Evolutionary conservation across 805 yeast genomes (phyloP).

Genomic region (Debaryomyces maramus): DNA sequence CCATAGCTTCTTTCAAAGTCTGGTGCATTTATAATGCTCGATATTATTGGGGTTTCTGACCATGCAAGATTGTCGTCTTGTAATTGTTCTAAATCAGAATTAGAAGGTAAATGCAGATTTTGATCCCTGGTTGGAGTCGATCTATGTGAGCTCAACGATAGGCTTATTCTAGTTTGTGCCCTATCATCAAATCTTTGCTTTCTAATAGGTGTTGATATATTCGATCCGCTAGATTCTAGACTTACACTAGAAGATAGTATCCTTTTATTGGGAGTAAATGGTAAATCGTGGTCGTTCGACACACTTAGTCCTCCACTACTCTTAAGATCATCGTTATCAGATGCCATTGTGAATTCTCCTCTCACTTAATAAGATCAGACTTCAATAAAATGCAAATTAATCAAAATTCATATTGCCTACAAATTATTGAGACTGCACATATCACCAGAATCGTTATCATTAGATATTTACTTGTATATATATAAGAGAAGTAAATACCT

Average conservation of each 20-base stretch:
- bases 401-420: too few relatives aligned
- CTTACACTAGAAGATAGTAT: constrained; percentile 3
- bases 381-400: too few relatives aligned
- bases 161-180: constrained; percentile 30
- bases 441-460: too few relatives aligned
- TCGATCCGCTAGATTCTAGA: constrained; percentile 4
- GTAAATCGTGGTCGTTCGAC: too few relatives aligned
- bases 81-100: not conserved
- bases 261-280: not conserved
- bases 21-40: constrained; percentile 19
- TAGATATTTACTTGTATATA: too few relatives aligned
- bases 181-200: constrained; percentile 39
- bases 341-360: too few relatives aligned
- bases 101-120: not conserved
- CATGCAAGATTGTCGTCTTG: constrained; percentile 20
- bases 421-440: too few relatives aligned
- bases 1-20: constrained; percentile 27
- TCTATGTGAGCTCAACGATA: constrained; percentile 16
- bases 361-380: too few relatives aligned
- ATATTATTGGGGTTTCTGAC: constrained; percentile 23
- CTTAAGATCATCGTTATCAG: too few relatives aligned
- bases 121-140: not conserved
- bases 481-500: too few relatives aligned
- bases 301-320: too few relatives aligned
- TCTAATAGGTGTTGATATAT: constrained; percentile 9